A percentile compares a stretch with the other conserved stretches of the same genome.
Conservation (phyloP, 169 alveolate species). For the Toxoplasma gondii region DNA sequence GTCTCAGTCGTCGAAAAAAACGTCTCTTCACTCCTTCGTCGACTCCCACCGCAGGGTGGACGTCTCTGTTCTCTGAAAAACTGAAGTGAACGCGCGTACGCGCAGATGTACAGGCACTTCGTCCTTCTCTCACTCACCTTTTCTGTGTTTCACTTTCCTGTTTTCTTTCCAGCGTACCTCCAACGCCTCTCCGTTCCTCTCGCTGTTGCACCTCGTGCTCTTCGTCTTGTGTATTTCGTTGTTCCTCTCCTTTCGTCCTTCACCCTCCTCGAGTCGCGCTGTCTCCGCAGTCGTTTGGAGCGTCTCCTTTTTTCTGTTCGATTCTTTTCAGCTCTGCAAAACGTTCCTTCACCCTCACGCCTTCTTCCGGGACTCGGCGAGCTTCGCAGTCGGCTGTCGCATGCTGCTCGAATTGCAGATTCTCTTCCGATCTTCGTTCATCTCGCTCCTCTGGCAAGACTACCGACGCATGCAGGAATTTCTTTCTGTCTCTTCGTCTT, state of each 20-base stretch:
- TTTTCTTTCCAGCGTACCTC: too few species aligned
- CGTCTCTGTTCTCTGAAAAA: too few species aligned
- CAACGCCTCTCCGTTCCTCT: not conserved
- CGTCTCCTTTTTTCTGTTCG: not conserved
- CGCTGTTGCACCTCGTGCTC: not conserved
- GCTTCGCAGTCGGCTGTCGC: conserved; percentile 31
- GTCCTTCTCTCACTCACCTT: too few species aligned
- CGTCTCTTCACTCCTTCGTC: too few species aligned
- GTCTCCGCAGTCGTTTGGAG: too few species aligned
- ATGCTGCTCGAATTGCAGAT: not conserved
- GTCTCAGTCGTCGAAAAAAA: too few species aligned
- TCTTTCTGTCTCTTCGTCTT: not conserved
- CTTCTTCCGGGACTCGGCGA: conserved; percentile 24
- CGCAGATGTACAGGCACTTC: too few species aligned
- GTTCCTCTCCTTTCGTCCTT: not conserved
- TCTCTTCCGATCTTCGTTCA: not conserved
- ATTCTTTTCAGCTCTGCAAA: not conserved
- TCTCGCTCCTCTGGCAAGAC: conserved; percentile 6
- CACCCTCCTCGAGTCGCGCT: too few species aligned
- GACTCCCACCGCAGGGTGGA: too few species aligned
- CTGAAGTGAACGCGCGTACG: too few species aligned
- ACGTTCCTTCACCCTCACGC: conserved; percentile 14
- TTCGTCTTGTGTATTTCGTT: not conserved
- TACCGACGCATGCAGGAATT: not conserved
- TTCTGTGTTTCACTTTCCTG: too few species aligned